Percentiles rank a stretch among this genome's conserved stretches.
Conservation (phyloP, 2,329 filamentous ascomycete species). For the Ophiostoma angusticollis region DNA sequence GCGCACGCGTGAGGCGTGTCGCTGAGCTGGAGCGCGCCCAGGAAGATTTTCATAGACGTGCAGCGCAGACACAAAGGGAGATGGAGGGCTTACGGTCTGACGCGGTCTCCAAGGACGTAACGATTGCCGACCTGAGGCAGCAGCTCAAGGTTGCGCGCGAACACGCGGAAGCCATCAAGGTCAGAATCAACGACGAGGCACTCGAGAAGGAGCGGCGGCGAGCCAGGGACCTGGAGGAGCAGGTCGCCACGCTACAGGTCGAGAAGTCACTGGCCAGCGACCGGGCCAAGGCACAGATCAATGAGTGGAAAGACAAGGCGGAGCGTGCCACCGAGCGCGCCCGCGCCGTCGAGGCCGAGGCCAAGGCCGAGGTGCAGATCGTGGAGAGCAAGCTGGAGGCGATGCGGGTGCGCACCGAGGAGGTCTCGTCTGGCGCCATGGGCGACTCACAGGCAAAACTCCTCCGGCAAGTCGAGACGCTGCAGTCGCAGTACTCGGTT, state of each 20-base stretch:
- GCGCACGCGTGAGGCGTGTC: constrained; percentile 34
- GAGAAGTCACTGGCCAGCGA: constrained; percentile 68
- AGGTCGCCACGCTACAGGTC: constrained; percentile 52
- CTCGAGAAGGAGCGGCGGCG: constrained; percentile 50
- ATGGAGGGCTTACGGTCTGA: constrained; percentile 42
- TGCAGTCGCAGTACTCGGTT: constrained; percentile 89
- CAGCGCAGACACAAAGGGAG: constrained; percentile 45
- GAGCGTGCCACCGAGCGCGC: constrained; percentile 60
- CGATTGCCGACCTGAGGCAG: constrained; percentile 53
- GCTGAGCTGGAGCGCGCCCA: constrained; percentile 43
- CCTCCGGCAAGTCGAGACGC: constrained; percentile 81
- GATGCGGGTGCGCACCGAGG: constrained; percentile 73
- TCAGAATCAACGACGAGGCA: constrained; percentile 52
- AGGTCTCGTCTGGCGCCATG: constrained; percentile 68
- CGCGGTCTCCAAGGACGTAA: constrained; percentile 47
- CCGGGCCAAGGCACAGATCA: constrained; percentile 50
- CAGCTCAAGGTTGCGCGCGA: constrained; percentile 57
- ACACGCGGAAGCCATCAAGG: constrained; percentile 53
- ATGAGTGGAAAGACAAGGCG: constrained; percentile 59
- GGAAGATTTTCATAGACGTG: constrained; percentile 40
- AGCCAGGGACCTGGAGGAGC: constrained; percentile 40
- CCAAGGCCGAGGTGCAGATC: constrained; percentile 62
- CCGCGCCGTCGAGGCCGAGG: constrained; percentile 57
- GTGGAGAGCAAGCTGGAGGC: constrained; percentile 85
- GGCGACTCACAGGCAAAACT: constrained; percentile 82